These are phyloP conservation scores for Apiotrichum mycotoxinovorans DNA, from an alignment of 1,284 basidiomycete species.

Conservation along the genomic window DNA sequence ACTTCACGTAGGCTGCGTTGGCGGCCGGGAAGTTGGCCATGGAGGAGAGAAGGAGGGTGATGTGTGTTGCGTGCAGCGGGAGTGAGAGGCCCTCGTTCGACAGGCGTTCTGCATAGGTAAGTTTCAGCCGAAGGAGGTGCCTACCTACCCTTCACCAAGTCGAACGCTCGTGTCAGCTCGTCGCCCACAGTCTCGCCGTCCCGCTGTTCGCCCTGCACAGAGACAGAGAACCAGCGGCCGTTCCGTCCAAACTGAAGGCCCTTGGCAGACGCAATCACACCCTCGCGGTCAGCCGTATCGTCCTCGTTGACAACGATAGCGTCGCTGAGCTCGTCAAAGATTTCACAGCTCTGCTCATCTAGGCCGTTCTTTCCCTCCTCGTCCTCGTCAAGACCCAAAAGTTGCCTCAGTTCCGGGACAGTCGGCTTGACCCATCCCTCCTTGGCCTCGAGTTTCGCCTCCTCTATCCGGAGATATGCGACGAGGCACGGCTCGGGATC, in stretches of 20 bases:
- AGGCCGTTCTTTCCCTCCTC: conserved; percentile 24
- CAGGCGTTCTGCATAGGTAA: conserved; percentile 54
- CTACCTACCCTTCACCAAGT: conserved; percentile 53
- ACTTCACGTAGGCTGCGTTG: conserved; percentile 72
- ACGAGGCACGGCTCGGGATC: conserved; percentile 61
- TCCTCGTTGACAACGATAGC: neutral
- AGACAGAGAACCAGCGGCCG: conserved; percentile 41
- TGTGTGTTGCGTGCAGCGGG: conserved; percentile 62
- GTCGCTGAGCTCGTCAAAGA: conserved; percentile 7
- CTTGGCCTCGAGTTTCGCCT: conserved; percentile 63
- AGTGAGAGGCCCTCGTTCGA: conserved; percentile 55
- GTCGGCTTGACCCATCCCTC: conserved; percentile 30
- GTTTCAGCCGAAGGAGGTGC: neutral
- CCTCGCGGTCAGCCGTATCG: neutral
- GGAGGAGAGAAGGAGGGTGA: conserved; percentile 78
- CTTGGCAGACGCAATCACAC: neutral
- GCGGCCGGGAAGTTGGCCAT: conserved; percentile 72
- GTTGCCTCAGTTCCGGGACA: conserved; percentile 26
- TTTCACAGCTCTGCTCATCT: conserved; percentile 27
- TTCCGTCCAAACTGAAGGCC: conserved; percentile 20
- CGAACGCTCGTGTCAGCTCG: conserved; percentile 36
- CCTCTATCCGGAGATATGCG: conserved; percentile 76
- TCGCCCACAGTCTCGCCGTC: conserved; percentile 26
- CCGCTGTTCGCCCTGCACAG: conserved; percentile 21
- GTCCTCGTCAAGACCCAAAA: conserved; percentile 33